Conservation (phyloP, 306 rosid species). For the Delonix regia region DNA sequence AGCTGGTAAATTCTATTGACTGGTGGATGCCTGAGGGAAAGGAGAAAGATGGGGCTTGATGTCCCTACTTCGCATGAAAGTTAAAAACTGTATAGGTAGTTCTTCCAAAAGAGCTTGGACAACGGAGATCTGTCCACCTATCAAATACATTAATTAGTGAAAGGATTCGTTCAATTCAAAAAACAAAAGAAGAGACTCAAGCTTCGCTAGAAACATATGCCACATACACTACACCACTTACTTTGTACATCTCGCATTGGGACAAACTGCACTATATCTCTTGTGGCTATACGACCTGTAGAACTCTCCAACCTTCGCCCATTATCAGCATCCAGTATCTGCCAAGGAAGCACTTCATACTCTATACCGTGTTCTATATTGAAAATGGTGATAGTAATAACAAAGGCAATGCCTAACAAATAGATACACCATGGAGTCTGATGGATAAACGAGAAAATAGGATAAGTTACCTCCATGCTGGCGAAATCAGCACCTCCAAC, state of each 20-base stretch:
- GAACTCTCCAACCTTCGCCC: constrained; percentile 67
- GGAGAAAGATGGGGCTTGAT: constrained; percentile 47
- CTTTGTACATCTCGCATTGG: constrained; percentile 77
- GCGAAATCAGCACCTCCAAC: constrained; percentile 81
- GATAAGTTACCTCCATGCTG: constrained; percentile 72
- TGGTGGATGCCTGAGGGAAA: constrained; percentile 12
- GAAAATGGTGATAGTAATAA: neutral
- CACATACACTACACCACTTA: constrained; percentile 38
- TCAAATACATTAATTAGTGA: neutral
- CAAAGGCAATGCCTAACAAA: neutral
- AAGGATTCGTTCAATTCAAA: neutral
- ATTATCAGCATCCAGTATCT: constrained; percentile 87
- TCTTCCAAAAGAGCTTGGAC: constrained; percentile 85
- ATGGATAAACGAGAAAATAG: neutral
- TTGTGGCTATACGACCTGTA: constrained; percentile 69
- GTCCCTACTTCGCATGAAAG: constrained; percentile 65
- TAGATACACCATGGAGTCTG: neutral
- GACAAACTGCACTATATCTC: constrained; percentile 89
- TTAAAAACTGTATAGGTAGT: constrained; percentile 78
- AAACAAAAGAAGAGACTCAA: neutral
- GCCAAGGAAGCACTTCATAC: constrained; percentile 17
- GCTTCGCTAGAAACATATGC: neutral
- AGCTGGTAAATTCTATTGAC: neutral
- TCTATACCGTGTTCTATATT: neutral
- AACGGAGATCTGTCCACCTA: constrained; percentile 61